phyloP scores from a whole-genome alignment of 2,329 filamentous ascomycete genomes.

The Talaromyces pinophilus region DNA sequence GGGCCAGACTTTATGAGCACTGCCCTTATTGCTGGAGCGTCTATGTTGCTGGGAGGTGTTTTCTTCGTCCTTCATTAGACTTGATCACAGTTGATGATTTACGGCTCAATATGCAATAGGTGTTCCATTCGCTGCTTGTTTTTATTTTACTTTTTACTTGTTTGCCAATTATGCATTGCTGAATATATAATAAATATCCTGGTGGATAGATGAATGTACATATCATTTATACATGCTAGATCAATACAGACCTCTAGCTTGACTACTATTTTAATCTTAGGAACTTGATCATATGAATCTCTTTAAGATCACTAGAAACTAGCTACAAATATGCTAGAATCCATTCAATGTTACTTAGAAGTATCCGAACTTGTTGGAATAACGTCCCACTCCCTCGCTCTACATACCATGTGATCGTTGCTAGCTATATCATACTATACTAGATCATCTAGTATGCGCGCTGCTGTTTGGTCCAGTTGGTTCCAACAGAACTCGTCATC shows the following conservation, averaged over 20 bases:
- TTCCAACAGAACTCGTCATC: too few species aligned
- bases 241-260: background rate
- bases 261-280: background rate
- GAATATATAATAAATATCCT: background rate
- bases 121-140: background rate
- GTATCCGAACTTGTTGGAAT: too few species aligned
- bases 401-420: too few species aligned
- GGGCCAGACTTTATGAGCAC: conserved; percentile 16
- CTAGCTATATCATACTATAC: too few species aligned
- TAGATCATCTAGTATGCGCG: too few species aligned
- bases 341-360: too few species aligned
- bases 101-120: background rate
- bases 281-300: background rate
- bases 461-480: too few species aligned
- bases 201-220: conserved; percentile 9
- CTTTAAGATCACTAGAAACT: background rate
- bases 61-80: conserved; percentile 18
- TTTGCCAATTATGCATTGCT: background rate
- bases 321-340: too few species aligned
- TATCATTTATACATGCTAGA: background rate
- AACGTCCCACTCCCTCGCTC: too few species aligned
- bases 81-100: background rate
- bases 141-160: background rate
- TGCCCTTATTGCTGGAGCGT: conserved; percentile 7
- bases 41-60: conserved; percentile 17